Evolutionary conservation across 192 early-diverging fungal genomes (phyloP).

Genomic region (Mortierella claussenii): DNA sequence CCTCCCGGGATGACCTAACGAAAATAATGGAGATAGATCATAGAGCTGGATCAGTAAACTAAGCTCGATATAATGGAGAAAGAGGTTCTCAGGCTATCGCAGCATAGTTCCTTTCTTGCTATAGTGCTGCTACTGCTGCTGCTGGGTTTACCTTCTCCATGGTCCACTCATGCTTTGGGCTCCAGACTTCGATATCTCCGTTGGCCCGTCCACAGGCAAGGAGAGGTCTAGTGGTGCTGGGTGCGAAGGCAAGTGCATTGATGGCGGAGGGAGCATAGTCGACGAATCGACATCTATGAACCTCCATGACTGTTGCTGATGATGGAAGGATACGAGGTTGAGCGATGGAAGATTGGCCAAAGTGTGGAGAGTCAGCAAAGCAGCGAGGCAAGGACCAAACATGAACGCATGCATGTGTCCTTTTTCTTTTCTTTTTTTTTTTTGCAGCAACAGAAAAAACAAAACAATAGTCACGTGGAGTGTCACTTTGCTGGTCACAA

Average conservation of each 20-base stretch:
- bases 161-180: constrained; percentile 71
- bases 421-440: constrained; percentile 30
- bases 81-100: too few species aligned
- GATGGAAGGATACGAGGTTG: not conserved
- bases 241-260: constrained; percentile 84
- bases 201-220: constrained; percentile 90
- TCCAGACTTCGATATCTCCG: constrained; percentile 96
- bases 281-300: constrained; percentile 88
- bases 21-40: not conserved
- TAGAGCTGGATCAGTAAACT: too few species aligned
- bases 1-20: constrained; percentile 83
- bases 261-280: constrained; percentile 88
- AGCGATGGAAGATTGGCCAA: too few species aligned
- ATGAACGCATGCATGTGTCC: too few species aligned
- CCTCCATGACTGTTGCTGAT: constrained; percentile 64
- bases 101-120: too few species aligned
- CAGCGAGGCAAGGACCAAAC: too few species aligned
- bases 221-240: constrained; percentile 59
- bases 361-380: too few species aligned
- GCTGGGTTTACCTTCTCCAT: constrained; percentile 85
- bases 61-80: too few species aligned
- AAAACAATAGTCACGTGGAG: constrained; percentile 29
- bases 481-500: not conserved
- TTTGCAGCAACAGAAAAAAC: not conserved
- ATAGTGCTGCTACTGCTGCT: too few species aligned